Conservation (phyloP, 257 asterid genomes). For the Nicotiana tomentosiformis region DNA sequence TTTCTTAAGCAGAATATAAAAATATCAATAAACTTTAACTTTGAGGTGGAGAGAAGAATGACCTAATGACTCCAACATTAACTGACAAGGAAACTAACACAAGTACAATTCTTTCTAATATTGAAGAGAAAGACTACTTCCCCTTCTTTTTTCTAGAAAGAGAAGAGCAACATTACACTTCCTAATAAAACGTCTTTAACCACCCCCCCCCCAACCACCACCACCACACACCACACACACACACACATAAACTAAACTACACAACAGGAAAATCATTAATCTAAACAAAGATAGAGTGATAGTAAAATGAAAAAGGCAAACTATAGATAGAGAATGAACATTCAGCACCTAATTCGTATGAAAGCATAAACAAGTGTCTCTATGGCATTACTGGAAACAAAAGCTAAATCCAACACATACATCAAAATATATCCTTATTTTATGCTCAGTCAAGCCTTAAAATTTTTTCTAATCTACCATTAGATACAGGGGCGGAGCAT, state of each 20-base stretch:
- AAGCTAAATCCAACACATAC: not conserved
- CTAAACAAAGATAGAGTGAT: not conserved
- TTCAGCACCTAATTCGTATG: not conserved
- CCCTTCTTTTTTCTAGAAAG: too few species aligned
- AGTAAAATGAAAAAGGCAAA: not conserved
- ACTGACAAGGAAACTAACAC: not conserved
- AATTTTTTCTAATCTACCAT: not conserved
- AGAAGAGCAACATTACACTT: not conserved
- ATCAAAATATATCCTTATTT: not conserved
- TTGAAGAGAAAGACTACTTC: not conserved
- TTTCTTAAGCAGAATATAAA: not conserved
- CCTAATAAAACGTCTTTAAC: not conserved
- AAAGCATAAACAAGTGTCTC: not conserved
- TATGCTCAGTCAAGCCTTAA: not conserved
- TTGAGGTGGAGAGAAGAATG: not conserved
- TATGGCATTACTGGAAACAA: not conserved
- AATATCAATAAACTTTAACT: not conserved
- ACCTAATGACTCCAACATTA: not conserved
- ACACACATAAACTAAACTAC: not conserved
- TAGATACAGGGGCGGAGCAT: too few species aligned
- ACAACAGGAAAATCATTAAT: not conserved
- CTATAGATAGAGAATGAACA: not conserved
- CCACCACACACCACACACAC: not conserved
- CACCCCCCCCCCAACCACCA: too few species aligned
- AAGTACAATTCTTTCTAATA: not conserved